These are phyloP conservation scores for Paramecium sexaurelia DNA, from an alignment of 73 alveolate species.

Conservation along the genomic window DNA sequence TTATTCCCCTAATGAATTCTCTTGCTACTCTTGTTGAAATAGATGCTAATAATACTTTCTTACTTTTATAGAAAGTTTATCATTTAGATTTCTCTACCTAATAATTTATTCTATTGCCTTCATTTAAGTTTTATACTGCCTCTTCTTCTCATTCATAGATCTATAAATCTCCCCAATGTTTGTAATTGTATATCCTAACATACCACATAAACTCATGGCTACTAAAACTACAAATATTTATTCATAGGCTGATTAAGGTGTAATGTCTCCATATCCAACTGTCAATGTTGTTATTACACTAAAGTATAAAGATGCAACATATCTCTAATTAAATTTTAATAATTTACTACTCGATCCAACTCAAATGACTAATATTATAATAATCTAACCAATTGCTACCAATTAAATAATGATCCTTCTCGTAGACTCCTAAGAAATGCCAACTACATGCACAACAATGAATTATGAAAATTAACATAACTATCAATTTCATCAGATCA, in stretches of 20 bases:
- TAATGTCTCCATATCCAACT: slow-evolving; percentile 67
- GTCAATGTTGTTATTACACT: slow-evolving; percentile 61
- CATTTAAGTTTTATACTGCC: background rate
- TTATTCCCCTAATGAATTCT: background rate
- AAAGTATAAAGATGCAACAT: slow-evolving; percentile 54
- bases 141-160: slow-evolving; percentile 1
- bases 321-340: slow-evolving; percentile 9
- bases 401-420: background rate
- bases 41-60: slow-evolving; percentile 1
- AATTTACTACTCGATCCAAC: slow-evolving; percentile 42
- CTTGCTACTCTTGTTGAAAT: slow-evolving; percentile 29
- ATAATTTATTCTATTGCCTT: background rate
- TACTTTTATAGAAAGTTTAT: background rate
- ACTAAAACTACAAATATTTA: slow-evolving; percentile 17
- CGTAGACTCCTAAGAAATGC: slow-evolving; percentile 51
- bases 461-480: background rate
- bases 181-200: slow-evolving; percentile 52
- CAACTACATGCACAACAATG: slow-evolving; percentile 67
- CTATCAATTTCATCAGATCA: slow-evolving; percentile 44
- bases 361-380: background rate
- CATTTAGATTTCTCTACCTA: background rate
- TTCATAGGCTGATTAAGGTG: slow-evolving; percentile 38
- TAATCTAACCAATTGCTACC: slow-evolving; percentile 44
- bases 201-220: slow-evolving; percentile 59
- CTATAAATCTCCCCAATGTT: slow-evolving; percentile 56